Conservation (phyloP, 2,329 filamentous ascomycete species). For the Aaosphaeria pasadenensis region DNA sequence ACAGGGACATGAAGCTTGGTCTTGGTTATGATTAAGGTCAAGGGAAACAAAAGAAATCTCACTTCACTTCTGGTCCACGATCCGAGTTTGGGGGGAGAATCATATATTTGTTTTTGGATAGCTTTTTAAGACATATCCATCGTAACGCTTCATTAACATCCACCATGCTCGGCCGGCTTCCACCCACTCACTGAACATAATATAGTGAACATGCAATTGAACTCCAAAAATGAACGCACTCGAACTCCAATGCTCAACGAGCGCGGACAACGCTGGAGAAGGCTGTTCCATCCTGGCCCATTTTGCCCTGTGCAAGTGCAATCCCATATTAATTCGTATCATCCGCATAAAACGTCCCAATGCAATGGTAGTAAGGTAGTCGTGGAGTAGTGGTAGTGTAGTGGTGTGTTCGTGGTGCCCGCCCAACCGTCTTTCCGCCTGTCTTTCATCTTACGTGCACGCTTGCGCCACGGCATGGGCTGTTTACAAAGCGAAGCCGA, state of each 20-base stretch:
- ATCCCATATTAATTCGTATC: not conserved
- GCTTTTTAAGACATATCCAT: conserved; percentile 17
- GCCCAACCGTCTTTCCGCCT: too few relatives aligned
- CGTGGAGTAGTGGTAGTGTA: too few relatives aligned
- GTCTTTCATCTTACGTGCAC: too few relatives aligned
- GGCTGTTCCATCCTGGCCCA: conserved; percentile 10
- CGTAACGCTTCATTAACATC: conserved; percentile 34
- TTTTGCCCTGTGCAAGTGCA: conserved; percentile 9
- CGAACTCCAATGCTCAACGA: conserved; percentile 21
- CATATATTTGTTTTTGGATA: too few relatives aligned
- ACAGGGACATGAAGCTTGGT: too few relatives aligned
- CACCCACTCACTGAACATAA: conserved; percentile 7
- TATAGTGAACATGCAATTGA: conserved; percentile 21
- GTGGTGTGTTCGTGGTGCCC: too few relatives aligned
- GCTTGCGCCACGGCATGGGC: not conserved
- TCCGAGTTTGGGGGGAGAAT: too few relatives aligned
- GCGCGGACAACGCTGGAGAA: conserved; percentile 22
- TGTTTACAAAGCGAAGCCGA: conserved; percentile 57
- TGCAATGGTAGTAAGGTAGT: too few relatives aligned
- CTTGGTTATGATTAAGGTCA: too few relatives aligned
- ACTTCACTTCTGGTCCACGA: too few relatives aligned
- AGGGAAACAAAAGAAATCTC: too few relatives aligned
- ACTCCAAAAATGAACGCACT: conserved; percentile 14
- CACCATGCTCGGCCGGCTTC: conserved; percentile 9
- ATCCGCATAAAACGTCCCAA: too few relatives aligned